Conservation (phyloP, 805 yeast genomes). For the Candida chauliodis region DNA sequence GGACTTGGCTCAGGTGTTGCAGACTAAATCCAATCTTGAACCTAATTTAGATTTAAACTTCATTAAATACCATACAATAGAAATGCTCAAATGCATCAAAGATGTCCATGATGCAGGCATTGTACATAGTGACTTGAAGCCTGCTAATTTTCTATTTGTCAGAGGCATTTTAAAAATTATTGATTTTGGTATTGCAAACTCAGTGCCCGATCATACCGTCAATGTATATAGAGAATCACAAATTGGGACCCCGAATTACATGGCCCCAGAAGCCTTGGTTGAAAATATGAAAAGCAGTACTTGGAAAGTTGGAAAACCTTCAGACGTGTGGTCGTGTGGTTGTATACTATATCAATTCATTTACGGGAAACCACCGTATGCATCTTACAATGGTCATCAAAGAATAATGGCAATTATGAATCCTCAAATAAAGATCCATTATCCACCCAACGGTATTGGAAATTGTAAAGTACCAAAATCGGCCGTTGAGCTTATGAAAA, state of each 20-base stretch:
- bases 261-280: constrained; percentile 92
- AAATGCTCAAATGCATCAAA: constrained; percentile 74
- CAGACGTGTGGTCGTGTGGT: constrained; percentile 98
- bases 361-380: constrained; percentile 91
- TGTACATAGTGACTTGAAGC: constrained; percentile 77
- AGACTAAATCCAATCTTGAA: constrained; percentile 47
- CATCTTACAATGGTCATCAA: constrained; percentile 69
- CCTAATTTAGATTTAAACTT: constrained; percentile 60
- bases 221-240: constrained; percentile 87
- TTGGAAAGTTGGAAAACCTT: constrained; percentile 87
- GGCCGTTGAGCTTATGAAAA: constrained; percentile 65
- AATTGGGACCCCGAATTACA: constrained; percentile 93
- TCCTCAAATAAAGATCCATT: constrained; percentile 68
- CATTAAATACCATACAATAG: constrained; percentile 74
- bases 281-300: constrained; percentile 23
- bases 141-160: constrained; percentile 73
- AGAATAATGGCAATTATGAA: constrained; percentile 82
- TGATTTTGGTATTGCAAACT: constrained; percentile 95
- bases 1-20: constrained; percentile 79
- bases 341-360: constrained; percentile 94
- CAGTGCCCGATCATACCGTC: constrained; percentile 87
- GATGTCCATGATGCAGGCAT: constrained; percentile 87
- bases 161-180: constrained; percentile 82
- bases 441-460: constrained; percentile 61
- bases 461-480: constrained; percentile 63